Conservation (phyloP, 495 filamentous ascomycete genomes). For the Podospora tetraspora region DNA sequence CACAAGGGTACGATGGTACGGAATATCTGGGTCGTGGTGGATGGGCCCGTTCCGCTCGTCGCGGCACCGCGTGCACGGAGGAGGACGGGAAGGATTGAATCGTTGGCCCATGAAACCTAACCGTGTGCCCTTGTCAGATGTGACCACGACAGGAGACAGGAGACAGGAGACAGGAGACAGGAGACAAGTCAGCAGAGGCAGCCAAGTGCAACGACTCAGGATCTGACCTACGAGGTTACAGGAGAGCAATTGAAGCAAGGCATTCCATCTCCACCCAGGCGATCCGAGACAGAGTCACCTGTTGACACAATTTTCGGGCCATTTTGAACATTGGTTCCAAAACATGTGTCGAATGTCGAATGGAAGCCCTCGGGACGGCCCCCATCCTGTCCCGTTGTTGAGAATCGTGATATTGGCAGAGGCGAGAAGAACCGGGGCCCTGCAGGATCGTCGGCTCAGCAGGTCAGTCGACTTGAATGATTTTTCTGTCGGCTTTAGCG, state of each 20-base stretch:
- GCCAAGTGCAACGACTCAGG: neutral
- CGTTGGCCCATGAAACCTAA: neutral
- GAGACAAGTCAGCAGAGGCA: neutral
- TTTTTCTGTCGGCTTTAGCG: slow-evolving; percentile 25
- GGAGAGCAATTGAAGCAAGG: neutral
- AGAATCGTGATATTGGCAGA: neutral
- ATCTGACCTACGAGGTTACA: neutral
- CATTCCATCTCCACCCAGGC: neutral
- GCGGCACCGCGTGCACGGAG: neutral
- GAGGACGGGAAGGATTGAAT: neutral
- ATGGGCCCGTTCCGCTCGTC: neutral
- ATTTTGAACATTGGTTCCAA: neutral
- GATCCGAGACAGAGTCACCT: neutral
- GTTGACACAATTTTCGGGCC: neutral
- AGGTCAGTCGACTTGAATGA: slow-evolving; percentile 13
- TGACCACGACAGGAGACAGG: neutral
- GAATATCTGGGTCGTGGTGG: neutral
- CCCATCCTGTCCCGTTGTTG: neutral
- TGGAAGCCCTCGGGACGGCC: neutral
- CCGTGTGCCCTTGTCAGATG: neutral
- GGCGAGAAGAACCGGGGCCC: slow-evolving; percentile 14
- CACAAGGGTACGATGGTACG: neutral
- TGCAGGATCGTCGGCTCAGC: slow-evolving; percentile 21
- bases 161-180: neutral
- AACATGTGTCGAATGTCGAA: neutral